Percentiles rank a stretch among this genome's conserved stretches.
These are phyloP conservation scores for Begonia masoniana DNA, from an alignment of 306 rosid species.

Conservation along the genomic window DNA sequence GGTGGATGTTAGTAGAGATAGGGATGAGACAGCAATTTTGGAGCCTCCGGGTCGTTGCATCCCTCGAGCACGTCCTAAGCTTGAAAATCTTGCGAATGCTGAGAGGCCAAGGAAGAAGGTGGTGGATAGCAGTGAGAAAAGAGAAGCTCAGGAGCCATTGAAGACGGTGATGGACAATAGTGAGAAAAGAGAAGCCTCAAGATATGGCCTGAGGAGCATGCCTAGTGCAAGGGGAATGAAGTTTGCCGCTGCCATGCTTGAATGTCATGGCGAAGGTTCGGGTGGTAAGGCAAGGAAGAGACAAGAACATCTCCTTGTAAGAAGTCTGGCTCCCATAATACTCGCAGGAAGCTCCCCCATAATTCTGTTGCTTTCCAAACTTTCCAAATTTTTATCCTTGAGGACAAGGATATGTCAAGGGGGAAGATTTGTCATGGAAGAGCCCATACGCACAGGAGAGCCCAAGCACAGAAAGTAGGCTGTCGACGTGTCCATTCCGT, in stretches of 20 bases:
- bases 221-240: conserved; percentile 26
- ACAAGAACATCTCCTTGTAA: conserved; percentile 27
- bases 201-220: conserved; percentile 26
- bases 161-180: no score
- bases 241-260: conserved; percentile 18
- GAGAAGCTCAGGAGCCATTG: no score
- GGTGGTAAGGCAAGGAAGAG: conserved; percentile 51
- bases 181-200: no score
- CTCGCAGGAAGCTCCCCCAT: conserved; percentile 33
- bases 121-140: conserved; percentile 14
- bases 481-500: no score
- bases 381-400: no score
- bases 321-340: conserved; percentile 17
- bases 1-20: conserved; percentile 12
- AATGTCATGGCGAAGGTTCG: conserved; percentile 12
- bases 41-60: conserved; percentile 24
- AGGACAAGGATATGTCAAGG: no score
- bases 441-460: no score
- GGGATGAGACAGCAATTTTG: conserved; percentile 10
- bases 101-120: not conserved
- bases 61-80: conserved; percentile 29
- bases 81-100: conserved; percentile 3
- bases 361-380: conserved; percentile 20
- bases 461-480: no score
- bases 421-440: no score